A percentile compares a stretch with the other conserved stretches of the same genome.
phyloP scores from a whole-genome alignment of 179 eudicot genomes.

The Heliamphora pulchella region DNA sequence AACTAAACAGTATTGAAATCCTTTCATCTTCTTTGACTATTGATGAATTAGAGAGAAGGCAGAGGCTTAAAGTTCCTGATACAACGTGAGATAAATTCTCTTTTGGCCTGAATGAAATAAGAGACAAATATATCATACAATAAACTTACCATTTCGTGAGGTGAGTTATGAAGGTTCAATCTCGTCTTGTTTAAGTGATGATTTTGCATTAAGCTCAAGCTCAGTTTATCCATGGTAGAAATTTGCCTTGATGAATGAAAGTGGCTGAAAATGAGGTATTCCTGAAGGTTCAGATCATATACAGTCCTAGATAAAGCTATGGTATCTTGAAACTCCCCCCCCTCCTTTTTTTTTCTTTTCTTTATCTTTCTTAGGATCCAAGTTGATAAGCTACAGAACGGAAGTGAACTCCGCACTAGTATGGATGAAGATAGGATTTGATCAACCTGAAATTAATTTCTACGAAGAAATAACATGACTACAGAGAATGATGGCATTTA shows the following conservation, averaged over 20 bases:
- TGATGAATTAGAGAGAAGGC: neutral
- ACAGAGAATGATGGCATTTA: neutral
- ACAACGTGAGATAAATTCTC: neutral
- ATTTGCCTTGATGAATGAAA: neutral
- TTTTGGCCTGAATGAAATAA: neutral
- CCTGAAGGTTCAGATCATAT: neutral
- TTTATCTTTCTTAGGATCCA: neutral
- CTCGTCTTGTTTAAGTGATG: neutral
- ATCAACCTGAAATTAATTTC: neutral
- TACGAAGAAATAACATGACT: neutral
- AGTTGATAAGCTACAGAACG: neutral
- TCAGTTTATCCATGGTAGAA: neutral
- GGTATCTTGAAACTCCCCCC: neutral
- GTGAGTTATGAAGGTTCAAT: neutral
- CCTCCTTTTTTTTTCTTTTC: neutral
- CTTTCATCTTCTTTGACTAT: conserved; percentile 6
- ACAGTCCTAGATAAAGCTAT: neutral
- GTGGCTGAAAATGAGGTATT: neutral
- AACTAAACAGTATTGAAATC: neutral
- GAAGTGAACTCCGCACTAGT: neutral
- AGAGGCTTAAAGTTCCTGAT: neutral
- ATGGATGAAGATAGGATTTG: neutral
- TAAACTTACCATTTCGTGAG: neutral
- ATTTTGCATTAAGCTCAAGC: conserved; percentile 2
- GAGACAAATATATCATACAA: neutral